Base-by-base conservation (phyloP, 768 basidiomycete genomes). In the Mycena amicta region DNA sequence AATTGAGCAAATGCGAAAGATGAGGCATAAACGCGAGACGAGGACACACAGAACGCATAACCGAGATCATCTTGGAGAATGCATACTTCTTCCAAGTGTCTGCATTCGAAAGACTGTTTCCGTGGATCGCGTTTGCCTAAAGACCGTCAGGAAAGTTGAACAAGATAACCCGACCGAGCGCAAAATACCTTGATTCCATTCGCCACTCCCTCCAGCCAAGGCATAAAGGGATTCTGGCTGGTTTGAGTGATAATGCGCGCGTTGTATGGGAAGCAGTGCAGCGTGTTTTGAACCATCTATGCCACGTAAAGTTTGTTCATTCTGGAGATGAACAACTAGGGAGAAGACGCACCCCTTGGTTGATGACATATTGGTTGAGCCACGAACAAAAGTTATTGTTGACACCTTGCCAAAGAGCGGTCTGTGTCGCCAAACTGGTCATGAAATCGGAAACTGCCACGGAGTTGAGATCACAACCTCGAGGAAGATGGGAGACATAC, bases 401-500 rank as follows among this genome's bases (percentile, higher is more conserved):
- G 5, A 57, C 56, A 4, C 47, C 20, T 27, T 50, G 18, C 56
- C 56, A 57, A 2, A 57, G 22, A 25, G 56, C 26, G 13, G 56
- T 57, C 25, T 57, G 56, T 12, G 33, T 57, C 4, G 56, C 49
- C 20, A 57, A 37, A 52, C 40, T 57, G 26, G 5, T 51, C 49
- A 57, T 50, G 56, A 57, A 57, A 22, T 57, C 56, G 3, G 56
- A 57, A 33, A 57, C 55, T 56, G n/a, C 18, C n/a, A 11, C 12
- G 6, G 4, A 31, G 22, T 20, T 5, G 13, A 20, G n/a, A 12
- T 46, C 45, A 15, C 26, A 1, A 31, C 6, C 15, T 16, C 2
- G 30, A 27, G 28, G 22, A 2, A 43, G 20, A 49, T 13, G 16
- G 6, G 5, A 22, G 4, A 33, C 55, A 13, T 12, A 56, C 55